Evolutionary conservation across 371 early-diverging fungal genomes (phyloP).

Genomic region (Lichtheimia ornata): DNA sequence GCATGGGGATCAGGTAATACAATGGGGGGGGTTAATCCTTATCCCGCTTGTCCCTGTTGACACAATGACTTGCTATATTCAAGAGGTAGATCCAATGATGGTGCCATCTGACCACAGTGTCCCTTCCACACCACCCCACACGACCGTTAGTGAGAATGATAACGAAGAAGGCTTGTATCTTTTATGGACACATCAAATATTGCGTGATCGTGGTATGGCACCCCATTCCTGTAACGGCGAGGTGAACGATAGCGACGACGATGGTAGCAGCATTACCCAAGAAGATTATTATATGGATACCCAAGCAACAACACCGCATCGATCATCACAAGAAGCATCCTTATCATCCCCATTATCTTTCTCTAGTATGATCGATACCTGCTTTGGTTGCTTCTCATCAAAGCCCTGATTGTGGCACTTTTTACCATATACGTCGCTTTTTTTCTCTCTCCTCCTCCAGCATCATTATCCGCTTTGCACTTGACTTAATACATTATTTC

Average conservation of each 20-base stretch:
- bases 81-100: conserved; percentile 1
- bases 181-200: conserved; percentile 34
- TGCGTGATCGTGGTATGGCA: conserved; percentile 27
- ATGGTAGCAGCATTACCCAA: conserved; percentile 26
- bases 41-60: no score
- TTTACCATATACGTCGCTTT: neutral
- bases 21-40: no score
- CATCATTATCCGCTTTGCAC: no score
- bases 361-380: neutral
- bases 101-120: conserved; percentile 17
- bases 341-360: no score
- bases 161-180: conserved; percentile 35
- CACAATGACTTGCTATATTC: no score
- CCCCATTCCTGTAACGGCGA: conserved; percentile 23
- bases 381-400: conserved; percentile 5
- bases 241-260: conserved; percentile 19
- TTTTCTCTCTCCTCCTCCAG: no score
- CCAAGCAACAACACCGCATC: no score
- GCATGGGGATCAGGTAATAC: neutral
- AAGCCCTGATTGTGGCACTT: conserved; percentile 1
- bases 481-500: no score
- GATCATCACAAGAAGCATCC: no score
- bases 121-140: conserved; percentile 34
- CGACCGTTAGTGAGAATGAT: conserved; percentile 31
- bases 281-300: no score